Evolutionary conservation across 2,329 filamentous ascomycete species (phyloP), one percentile per base, ranked within the genome.

Genomic region (Microdochium trichocladiopsis): DNA sequence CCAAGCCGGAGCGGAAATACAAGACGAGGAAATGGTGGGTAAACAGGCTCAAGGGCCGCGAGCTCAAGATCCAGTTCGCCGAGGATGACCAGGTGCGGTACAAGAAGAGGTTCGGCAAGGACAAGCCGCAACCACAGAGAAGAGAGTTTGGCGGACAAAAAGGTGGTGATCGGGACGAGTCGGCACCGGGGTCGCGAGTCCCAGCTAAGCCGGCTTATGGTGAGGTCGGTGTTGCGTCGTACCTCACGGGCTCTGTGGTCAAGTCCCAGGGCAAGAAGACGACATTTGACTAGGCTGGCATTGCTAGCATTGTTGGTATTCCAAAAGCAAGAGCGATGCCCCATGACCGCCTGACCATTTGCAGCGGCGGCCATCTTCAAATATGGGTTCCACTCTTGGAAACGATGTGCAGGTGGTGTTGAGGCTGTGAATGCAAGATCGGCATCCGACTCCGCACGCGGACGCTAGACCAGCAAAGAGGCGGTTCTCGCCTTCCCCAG

Each of bases 51-150:
- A 76, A 87, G 50, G 91, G 92, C 25, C 82, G 94, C 25, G 79
- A 84, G 57, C 77, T 99, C 59, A 89, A 93, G 66, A 84, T 94
- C 67, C 93, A 99, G 68, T 91, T 93, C 62, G 94, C 94, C 21
- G 94, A 99, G 72, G 94, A 97, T 68, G 84, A 92, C 53, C 84
- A 90, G 60, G 83, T 83, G 31, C 77, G 94, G 53, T 99, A 99
- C 71, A 93, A 93, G 75, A 99, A 97, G 77, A 83, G 94, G 2
- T 97, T 88, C 64, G 88, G 90, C 57, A 93, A 92, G 68, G 86
- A 86, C 41, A 79, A 77, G 28, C 76, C 73, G 21, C 45, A 57
- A 28, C 41, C 56, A 16, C 8, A 31, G 28, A 31, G 14, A 14
- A 41, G 36, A 6, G 36, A 41, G n/a, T 41, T 18, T 41, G 36